A percentile compares a stretch with the other conserved stretches of the same genome.
phyloP scores from a whole-genome alignment of 2,329 filamentous ascomycete genomes.

The Epichloe aotearoae region DNA sequence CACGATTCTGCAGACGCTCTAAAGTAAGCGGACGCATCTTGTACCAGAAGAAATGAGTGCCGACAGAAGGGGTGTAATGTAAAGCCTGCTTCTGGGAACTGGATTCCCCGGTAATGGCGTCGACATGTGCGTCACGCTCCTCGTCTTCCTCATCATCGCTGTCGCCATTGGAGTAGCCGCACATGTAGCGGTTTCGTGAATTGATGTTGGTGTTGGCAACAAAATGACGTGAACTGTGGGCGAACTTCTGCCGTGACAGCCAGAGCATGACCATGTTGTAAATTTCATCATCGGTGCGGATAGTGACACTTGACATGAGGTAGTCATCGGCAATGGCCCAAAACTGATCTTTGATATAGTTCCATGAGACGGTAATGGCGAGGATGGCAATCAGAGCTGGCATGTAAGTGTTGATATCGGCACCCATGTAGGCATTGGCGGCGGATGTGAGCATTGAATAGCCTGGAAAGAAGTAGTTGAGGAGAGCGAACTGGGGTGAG shows the following conservation, averaged over 20 bases:
- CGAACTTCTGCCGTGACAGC: slow-evolving; percentile 50
- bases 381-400: slow-evolving; percentile 40
- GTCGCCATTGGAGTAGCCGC: slow-evolving; percentile 29
- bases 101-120: slow-evolving; percentile 8
- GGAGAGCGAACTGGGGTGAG: slow-evolving; percentile 30
- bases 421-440: slow-evolving; percentile 41
- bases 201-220: slow-evolving; percentile 51
- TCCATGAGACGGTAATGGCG: slow-evolving; percentile 35
- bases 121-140: slow-evolving; percentile 20
- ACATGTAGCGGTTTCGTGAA: slow-evolving; percentile 37
- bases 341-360: slow-evolving; percentile 36
- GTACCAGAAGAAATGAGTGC: slow-evolving; percentile 58
- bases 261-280: slow-evolving; percentile 62
- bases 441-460: slow-evolving; percentile 44
- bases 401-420: slow-evolving; percentile 51
- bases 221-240: slow-evolving; percentile 45
- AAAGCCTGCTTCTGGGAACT: slow-evolving; percentile 32
- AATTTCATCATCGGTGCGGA: slow-evolving; percentile 57
- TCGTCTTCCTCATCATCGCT: slow-evolving; percentile 28
- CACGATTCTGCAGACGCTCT: slow-evolving; percentile 34
- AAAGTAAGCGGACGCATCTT: slow-evolving; percentile 44
- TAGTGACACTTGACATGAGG: slow-evolving; percentile 52
- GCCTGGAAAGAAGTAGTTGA: slow-evolving; percentile 54
- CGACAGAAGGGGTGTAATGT: slow-evolving; percentile 53
- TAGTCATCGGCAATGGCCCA: slow-evolving; percentile 35